phyloP scores from a whole-genome alignment of 176 grass and related monocot genomes.

The Pontederia crassipes region DNA sequence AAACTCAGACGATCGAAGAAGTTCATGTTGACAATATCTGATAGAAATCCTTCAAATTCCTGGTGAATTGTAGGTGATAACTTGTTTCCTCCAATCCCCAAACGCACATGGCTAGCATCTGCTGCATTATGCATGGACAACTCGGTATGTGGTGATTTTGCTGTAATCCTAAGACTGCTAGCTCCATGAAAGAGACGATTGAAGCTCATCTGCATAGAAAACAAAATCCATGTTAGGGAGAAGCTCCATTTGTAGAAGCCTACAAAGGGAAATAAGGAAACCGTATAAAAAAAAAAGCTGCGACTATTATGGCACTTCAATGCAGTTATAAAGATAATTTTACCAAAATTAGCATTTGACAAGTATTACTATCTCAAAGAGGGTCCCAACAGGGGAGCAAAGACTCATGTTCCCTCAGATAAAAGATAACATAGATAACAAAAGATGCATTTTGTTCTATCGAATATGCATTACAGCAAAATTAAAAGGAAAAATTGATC shows the following conservation, averaged over 20 bases:
- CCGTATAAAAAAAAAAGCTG: not conserved
- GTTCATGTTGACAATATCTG: slow-evolving; percentile 52
- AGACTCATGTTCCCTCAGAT: too few species aligned
- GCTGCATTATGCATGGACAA: slow-evolving; percentile 5
- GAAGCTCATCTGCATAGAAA: slow-evolving; percentile 24
- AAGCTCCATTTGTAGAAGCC: too few species aligned
- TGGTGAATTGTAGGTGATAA: slow-evolving; percentile 43
- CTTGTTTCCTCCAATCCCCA: slow-evolving; percentile 29
- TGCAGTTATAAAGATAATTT: too few species aligned
- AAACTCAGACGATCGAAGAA: slow-evolving; percentile 69
- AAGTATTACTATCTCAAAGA: too few species aligned
- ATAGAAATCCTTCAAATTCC: slow-evolving; percentile 56
- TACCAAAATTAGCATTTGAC: too few species aligned
- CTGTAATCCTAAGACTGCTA: slow-evolving; percentile 27
- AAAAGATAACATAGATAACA: too few species aligned
- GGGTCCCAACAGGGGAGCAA: too few species aligned
- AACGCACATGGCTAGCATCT: slow-evolving; percentile 4
- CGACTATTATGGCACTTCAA: too few species aligned
- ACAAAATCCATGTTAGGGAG: not conserved
- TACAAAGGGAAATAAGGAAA: not conserved
- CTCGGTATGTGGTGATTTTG: slow-evolving; percentile 18
- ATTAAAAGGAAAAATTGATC: too few species aligned
- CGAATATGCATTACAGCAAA: too few species aligned
- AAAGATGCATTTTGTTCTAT: too few species aligned
- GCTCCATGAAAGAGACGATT: slow-evolving; percentile 27